Conservation (phyloP, 2,329 filamentous ascomycete species). For the Allantophomopsis lycopodina region DNA sequence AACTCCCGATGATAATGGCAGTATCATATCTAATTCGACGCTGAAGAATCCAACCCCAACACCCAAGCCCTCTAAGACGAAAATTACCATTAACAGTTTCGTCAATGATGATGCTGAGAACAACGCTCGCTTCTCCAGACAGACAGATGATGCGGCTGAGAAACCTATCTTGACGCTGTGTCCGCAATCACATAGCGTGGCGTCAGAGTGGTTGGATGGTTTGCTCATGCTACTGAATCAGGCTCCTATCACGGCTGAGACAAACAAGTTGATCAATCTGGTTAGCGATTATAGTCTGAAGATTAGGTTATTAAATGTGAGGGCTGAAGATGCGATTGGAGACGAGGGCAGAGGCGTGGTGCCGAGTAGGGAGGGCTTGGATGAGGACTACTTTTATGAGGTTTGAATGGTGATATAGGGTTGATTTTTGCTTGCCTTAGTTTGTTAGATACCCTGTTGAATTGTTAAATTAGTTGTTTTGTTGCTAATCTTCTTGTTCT, state of each 20-base stretch:
- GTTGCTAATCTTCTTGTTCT: too few species aligned
- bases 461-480: too few species aligned
- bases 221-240: slow-evolving; percentile 91
- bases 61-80: slow-evolving; percentile 41
- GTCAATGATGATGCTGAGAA: slow-evolving; percentile 19
- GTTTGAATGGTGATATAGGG: slow-evolving; percentile 26
- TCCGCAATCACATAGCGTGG: slow-evolving; percentile 66
- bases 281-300: slow-evolving; percentile 86
- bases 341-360: slow-evolving; percentile 53
- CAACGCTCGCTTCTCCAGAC: slow-evolving; percentile 2
- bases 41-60: slow-evolving; percentile 19
- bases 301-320: slow-evolving; percentile 81
- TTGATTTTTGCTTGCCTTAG: too few species aligned
- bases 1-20: slow-evolving; percentile 30
- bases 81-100: slow-evolving; percentile 84
- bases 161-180: slow-evolving; percentile 69
- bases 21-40: slow-evolving; percentile 26
- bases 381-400: slow-evolving; percentile 91
- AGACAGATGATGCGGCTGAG: slow-evolving; percentile 35
- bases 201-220: slow-evolving; percentile 94
- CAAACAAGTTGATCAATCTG: slow-evolving; percentile 74
- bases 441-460: too few species aligned
- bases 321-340: slow-evolving; percentile 49
- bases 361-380: slow-evolving; percentile 70
- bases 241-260: slow-evolving; percentile 92